Evolutionary conservation across 148 eudicot genomes (phyloP).

Genomic region (Amaranthus hypochondriacus): DNA sequence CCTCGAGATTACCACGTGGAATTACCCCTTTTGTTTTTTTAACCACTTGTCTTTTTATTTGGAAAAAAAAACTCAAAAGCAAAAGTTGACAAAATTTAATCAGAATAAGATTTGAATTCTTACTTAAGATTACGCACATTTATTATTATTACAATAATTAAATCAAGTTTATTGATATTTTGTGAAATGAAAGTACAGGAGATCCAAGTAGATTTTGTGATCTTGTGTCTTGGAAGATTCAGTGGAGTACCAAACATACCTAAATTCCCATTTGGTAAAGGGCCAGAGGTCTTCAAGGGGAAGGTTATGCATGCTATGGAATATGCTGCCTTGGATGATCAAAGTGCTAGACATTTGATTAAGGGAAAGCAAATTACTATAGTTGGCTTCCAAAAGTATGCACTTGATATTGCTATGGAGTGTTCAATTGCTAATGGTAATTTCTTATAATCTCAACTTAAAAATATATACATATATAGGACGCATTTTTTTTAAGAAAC

Average conservation of each 20-base stretch:
- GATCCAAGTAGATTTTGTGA: slow-evolving; percentile 50
- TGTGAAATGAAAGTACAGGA: not conserved
- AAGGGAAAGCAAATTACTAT: not conserved
- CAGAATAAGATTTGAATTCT: no score
- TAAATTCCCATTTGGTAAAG: slow-evolving; percentile 47
- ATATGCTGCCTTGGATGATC: slow-evolving; percentile 35
- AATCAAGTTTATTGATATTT: no score
- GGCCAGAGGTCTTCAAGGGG: slow-evolving; percentile 50
- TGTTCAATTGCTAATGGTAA: not conserved
- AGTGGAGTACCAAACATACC: slow-evolving; percentile 52
- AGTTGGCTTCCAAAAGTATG: not conserved
- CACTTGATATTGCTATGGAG: slow-evolving; percentile 1
- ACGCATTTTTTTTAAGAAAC: not conserved
- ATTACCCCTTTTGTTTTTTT: no score
- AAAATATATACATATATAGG: no score
- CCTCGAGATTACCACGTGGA: no score
- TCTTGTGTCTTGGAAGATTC: slow-evolving; percentile 54
- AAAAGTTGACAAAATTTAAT: no score
- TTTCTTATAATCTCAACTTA: no score
- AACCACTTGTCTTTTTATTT: no score
- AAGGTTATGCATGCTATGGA: slow-evolving; percentile 63
- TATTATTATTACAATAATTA: no score
- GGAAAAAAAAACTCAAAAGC: no score
- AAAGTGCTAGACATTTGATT: not conserved
- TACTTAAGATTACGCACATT: no score